Conservation (phyloP, 2,329 filamentous ascomycete genomes). For the Pseudogymnoascus sp. region DNA sequence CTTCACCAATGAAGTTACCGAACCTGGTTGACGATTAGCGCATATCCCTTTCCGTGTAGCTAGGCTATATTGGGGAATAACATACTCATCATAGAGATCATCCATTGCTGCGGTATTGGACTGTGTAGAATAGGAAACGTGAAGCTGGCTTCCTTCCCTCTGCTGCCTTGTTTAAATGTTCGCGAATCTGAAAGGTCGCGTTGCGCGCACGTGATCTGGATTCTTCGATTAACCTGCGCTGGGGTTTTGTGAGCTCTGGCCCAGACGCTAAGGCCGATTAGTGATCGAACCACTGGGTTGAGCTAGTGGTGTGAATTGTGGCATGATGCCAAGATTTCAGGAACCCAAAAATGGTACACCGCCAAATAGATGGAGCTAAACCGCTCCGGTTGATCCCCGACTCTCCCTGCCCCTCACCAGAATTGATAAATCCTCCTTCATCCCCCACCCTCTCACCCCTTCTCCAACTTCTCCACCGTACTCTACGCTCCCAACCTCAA, state of each 20-base stretch:
- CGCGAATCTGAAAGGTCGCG: slow-evolving; percentile 10
- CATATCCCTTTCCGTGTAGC: background rate
- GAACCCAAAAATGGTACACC: slow-evolving; percentile 3
- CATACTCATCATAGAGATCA: slow-evolving; percentile 92
- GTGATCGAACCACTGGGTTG: background rate
- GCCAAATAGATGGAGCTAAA: slow-evolving; percentile 9
- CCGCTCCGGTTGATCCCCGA: background rate
- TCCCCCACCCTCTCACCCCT: slow-evolving; percentile 10
- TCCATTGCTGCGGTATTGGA: slow-evolving; percentile 53
- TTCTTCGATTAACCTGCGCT: background rate
- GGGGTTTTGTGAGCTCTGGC: slow-evolving; percentile 4
- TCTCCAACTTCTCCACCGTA: slow-evolving; percentile 5
- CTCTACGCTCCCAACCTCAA: slow-evolving; percentile 8
- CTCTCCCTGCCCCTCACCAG: slow-evolving; percentile 2
- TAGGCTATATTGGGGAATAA: slow-evolving; percentile 13
- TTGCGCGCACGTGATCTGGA: background rate
- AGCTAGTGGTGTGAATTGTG: background rate
- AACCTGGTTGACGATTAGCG: slow-evolving; percentile 50
- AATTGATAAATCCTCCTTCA: slow-evolving; percentile 13
- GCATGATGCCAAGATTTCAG: slow-evolving; percentile 1
- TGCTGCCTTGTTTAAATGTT: slow-evolving; percentile 8
- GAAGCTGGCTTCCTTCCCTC: slow-evolving; percentile 8
- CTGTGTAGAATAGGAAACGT: slow-evolving; percentile 1
- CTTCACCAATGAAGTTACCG: slow-evolving; percentile 96
- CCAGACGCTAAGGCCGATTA: background rate